Base-by-base conservation (phyloP, 371 early-diverging fungal genomes). In the Lichtheimia ornata region DNA sequence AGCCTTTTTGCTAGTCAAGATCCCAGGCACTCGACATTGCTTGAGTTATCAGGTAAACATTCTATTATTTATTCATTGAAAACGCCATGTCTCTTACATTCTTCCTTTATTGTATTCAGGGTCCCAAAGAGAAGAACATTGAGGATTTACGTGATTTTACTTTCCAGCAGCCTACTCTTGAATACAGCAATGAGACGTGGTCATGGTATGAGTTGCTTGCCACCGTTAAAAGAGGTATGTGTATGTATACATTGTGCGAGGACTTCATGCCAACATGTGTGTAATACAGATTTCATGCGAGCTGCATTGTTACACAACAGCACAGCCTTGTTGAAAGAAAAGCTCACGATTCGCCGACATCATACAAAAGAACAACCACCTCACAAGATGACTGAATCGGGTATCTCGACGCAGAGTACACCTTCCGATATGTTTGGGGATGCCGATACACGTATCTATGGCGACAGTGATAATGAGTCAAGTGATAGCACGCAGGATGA, bases 141-240 rank as follows among this genome's bases (percentile, higher is more conserved):
- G 89, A 88, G 61, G 91, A 93, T 66, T 41, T 93, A 50, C 74
- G 82, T 53, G 76, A 86, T 50, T 89, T 91, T 67, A 76, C 82
- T 2, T 90, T 93, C 61, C 72, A 77, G 17, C 81, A 90, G 70
- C 91, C 91, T 4, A 88, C 87, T 2, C 62, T 93, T 2, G 91
- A 91, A 68, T 90, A 90, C 62, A 71, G 85, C 17, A 91, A 91
- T 65, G 86, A 79, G 62, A 90, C 91, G 2, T 93, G 91, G 90
- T 85, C 89, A 7, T 84, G 85, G 81, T 79, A 79, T 27, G 91
- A 92, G 45, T 72, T 92, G 45, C 59, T 86, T 30, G 79, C 81
- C 20, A 80, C 75, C 3, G 74, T 92, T 20, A 89, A 89, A 56
- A 84, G 73, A 79, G 88, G 82, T 79, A 65, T 58, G 53, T 42